phyloP scores from a whole-genome alignment of 495 filamentous ascomycete genomes.

The Immersiella caudata region DNA sequence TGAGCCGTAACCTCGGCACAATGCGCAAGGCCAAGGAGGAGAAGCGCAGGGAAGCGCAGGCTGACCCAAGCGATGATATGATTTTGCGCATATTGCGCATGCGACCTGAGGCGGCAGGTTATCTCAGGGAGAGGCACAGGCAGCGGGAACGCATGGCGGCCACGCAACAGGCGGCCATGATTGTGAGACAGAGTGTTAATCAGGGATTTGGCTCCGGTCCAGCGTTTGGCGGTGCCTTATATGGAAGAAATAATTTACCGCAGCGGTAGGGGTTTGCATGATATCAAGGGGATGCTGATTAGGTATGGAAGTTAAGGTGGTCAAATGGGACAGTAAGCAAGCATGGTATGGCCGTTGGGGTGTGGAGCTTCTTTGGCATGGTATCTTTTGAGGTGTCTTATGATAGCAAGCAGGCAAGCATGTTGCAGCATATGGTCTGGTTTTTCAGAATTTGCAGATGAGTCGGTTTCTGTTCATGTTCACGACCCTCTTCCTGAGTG shows the following conservation, averaged over 20 bases:
- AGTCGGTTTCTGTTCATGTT: neutral
- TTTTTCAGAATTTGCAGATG: neutral
- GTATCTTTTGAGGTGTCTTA: neutral
- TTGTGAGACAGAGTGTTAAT: conserved; percentile 88
- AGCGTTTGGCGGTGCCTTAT: conserved; percentile 39
- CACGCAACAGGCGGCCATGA: conserved; percentile 86
- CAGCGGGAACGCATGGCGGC: conserved; percentile 94
- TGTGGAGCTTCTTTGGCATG: neutral
- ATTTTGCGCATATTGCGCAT: conserved; percentile 94
- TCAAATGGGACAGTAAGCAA: neutral
- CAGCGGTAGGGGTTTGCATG: conserved; percentile 22
- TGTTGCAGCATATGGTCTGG: neutral
- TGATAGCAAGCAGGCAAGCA: conserved; percentile 4
- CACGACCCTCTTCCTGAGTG: neutral
- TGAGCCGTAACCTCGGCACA: conserved; percentile 90
- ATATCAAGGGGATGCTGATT: neutral
- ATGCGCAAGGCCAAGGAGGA: conserved; percentile 96
- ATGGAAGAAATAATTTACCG: conserved; percentile 36
- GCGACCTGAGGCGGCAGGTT: conserved; percentile 89
- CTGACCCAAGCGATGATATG: conserved; percentile 98
- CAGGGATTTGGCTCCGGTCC: conserved; percentile 58
- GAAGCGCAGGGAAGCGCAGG: conserved; percentile 91
- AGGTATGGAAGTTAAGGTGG: neutral
- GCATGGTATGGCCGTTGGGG: neutral
- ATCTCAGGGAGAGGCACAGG: conserved; percentile 85